Evolutionary conservation across 495 filamentous ascomycete genomes (phyloP).

Genomic region (Tirmania nivea): DNA sequence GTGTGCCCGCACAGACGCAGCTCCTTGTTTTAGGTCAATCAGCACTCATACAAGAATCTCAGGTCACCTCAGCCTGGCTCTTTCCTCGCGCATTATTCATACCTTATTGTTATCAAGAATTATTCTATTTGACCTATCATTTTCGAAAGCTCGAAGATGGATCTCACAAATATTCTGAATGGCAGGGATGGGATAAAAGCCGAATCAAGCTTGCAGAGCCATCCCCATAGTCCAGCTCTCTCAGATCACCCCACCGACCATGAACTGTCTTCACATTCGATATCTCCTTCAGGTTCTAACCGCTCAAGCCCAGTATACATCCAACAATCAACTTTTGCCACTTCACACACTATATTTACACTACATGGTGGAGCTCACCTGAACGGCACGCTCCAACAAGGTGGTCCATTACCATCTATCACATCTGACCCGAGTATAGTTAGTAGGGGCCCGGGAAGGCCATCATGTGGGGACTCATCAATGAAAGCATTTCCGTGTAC

Average conservation of each 20-base stretch:
- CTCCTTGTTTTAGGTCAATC: too few species aligned
- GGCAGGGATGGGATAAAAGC: constrained; percentile 7
- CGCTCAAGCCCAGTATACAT: not conserved
- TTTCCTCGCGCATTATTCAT: too few species aligned
- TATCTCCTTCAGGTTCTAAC: constrained; percentile 3
- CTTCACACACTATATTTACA: too few species aligned
- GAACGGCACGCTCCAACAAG: too few species aligned
- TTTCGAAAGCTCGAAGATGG: constrained; percentile 6
- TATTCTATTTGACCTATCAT: too few species aligned
- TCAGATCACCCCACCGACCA: constrained; percentile 15
- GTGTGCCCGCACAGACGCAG: too few species aligned
- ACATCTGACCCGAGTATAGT: not conserved
- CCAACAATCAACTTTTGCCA: too few species aligned
- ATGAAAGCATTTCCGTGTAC: constrained; percentile 80
- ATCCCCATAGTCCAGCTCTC: constrained; percentile 14
- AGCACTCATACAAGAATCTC: too few species aligned
- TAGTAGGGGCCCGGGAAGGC: constrained; percentile 21
- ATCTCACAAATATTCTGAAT: constrained; percentile 20
- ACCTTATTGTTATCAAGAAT: too few species aligned
- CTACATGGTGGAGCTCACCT: too few species aligned
- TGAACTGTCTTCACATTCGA: constrained; percentile 16
- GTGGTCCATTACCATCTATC: not conserved
- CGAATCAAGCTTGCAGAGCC: constrained; percentile 5
- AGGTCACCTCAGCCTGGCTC: too few species aligned
- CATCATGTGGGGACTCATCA: constrained; percentile 29